phyloP scores from a whole-genome alignment of 1,139 yeast genomes.

The Hanseniaspora sp. region DNA sequence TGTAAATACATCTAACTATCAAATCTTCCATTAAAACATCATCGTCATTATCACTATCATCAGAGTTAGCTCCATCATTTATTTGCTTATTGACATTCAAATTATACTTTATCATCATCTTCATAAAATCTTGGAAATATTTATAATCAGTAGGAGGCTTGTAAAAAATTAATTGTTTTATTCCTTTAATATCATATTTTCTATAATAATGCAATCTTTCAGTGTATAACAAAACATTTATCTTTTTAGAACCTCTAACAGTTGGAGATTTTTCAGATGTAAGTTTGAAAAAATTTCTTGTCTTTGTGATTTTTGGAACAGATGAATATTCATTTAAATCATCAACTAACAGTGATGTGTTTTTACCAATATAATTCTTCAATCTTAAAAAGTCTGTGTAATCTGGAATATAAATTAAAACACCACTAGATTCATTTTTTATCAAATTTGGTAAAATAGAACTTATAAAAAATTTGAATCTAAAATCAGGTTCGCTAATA shows the following conservation, averaged over 20 bases:
- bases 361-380: conserved; percentile 56
- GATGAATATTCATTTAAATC: conserved; percentile 74
- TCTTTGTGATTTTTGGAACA: conserved; percentile 57
- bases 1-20: conserved; percentile 50
- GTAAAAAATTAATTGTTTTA: conserved; percentile 68
- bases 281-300: conserved; percentile 49
- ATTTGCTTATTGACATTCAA: conserved; percentile 40
- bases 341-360: conserved; percentile 47
- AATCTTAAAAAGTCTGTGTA: conserved; percentile 78
- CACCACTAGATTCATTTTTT: conserved; percentile 54
- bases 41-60: background rate
- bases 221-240: conserved; percentile 67
- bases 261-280: conserved; percentile 23
- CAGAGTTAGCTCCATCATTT: conserved; percentile 37
- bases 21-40: conserved; percentile 11
- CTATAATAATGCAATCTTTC: conserved; percentile 91
- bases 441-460: conserved; percentile 59
- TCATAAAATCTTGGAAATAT: conserved; percentile 67
- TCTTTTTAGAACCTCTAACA: conserved; percentile 30
- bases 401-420: conserved; percentile 69
- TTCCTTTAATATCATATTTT: conserved; percentile 78
- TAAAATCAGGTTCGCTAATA: conserved; percentile 52
- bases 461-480: conserved; percentile 71
- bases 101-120: conserved; percentile 37
- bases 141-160: conserved; percentile 76